Percentiles rank a stretch among this genome's conserved stretches.
phyloP scores from a whole-genome alignment of 2,329 filamentous ascomycete species.

The Fusarium keratoplasticum region DNA sequence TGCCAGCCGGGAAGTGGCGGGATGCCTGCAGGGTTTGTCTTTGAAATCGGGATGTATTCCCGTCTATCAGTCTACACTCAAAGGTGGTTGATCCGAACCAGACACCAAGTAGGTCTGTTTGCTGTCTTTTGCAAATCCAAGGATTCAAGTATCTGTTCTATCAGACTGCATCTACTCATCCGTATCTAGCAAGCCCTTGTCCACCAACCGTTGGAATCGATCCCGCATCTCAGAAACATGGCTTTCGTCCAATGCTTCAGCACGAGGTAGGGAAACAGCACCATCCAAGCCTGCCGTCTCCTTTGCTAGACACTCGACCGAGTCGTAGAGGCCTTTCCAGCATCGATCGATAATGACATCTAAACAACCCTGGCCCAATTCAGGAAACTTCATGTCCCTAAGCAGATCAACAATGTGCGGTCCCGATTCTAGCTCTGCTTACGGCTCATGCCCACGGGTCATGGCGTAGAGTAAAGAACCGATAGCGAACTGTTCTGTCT shows the following conservation, averaged over 20 bases:
- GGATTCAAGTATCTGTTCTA: background rate
- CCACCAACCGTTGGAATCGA: background rate
- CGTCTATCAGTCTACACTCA: background rate
- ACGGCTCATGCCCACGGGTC: background rate
- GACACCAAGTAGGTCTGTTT: background rate
- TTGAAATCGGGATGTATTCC: background rate
- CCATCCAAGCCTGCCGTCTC: background rate
- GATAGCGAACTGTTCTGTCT: background rate
- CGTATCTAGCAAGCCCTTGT: background rate
- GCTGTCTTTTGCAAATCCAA: background rate
- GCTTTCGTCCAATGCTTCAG: background rate
- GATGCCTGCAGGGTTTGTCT: background rate
- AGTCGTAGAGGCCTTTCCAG: background rate
- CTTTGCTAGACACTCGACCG: background rate
- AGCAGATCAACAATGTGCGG: background rate
- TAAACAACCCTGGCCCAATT: accelerated
- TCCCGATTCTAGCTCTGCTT: background rate
- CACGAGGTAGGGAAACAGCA: background rate
- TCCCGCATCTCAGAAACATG: background rate
- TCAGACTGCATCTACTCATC: background rate
- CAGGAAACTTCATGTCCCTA: background rate
- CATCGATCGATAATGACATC: background rate
- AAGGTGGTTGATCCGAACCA: background rate
- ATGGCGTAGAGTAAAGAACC: background rate
- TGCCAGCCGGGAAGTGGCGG: background rate